Evolutionary conservation across 805 yeast genomes (phyloP), one percentile per base, ranked within the genome.

Genomic region (Lipomyces yamadae): DNA sequence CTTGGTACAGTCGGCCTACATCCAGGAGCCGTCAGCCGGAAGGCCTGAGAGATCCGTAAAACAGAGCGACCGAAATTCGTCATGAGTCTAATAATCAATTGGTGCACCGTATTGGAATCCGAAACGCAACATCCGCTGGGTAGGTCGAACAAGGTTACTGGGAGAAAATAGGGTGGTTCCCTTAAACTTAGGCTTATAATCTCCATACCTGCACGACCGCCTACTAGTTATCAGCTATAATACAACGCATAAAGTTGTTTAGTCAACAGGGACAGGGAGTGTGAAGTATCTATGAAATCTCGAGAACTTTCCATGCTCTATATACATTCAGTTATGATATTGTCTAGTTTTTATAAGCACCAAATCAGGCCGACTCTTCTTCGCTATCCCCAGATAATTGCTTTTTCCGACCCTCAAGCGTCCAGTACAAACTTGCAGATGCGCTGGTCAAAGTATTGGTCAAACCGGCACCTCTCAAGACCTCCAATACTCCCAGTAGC

Each of bases 381-480:
- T 64, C 61, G 35, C 55, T 63, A 10, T 59, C 68, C 8, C 61
- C 72, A 58, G 76, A 79, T 53, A 71, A 73, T 68, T 83, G 82
- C 75, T 85, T 81, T 62, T 80, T 78, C 72, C 87, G 89, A 65
- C 88, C 82, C 67, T 90, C 88, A 78, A 93, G 78, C 7, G 96
- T 90, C 78, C 92, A 80, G 75, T 91, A 91, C 72, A 93, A 83
- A 65, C 81, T 79, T 70, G 86, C 86, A 15, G 90, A 79, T n/a
- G 91, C 81, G 24, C 89, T 76, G 78, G 89, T 88, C 75, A 94
- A 83, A 18, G 97, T 91, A 79, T 85, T 85, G 11, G 90, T 96
- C 76, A 94, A 83, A 10, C 96, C 96, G 56, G 91, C 93, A 75
- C 98, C 98, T 65, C 97, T 91, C 70, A 91, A 82, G 64, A 89